phyloP scores from a whole-genome alignment of 805 yeast genomes.

The Metschnikowia henanensis region DNA sequence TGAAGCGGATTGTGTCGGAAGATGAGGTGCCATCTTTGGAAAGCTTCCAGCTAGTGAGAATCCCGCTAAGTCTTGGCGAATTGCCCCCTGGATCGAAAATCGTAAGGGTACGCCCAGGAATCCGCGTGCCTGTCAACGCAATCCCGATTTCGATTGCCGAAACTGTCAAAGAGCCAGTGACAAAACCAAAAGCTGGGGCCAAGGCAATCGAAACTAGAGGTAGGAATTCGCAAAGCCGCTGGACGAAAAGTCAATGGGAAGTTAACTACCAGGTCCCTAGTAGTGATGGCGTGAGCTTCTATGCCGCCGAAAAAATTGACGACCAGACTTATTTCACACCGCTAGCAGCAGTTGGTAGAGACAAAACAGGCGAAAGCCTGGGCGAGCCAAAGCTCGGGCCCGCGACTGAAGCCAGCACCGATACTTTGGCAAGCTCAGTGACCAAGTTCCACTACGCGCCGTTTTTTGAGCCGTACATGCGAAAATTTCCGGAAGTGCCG shows the following conservation, averaged over 20 bases:
- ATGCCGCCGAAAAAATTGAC: constrained; percentile 2
- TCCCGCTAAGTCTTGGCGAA: constrained; percentile 9
- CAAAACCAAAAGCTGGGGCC: neutral
- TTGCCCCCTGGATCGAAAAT: constrained; percentile 19
- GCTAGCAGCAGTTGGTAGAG: neutral
- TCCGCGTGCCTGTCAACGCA: constrained; percentile 30
- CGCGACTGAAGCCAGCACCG: constrained; percentile 3
- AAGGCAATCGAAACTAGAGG: neutral
- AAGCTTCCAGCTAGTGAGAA: constrained; percentile 9
- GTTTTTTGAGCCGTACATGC: constrained; percentile 17
- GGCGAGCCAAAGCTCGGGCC: neutral
- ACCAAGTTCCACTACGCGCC: constrained; percentile 11
- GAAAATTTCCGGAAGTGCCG: constrained; percentile 2
- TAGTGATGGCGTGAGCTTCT: constrained; percentile 8
- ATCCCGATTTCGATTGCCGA: constrained; percentile 22
- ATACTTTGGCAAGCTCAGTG: constrained; percentile 4
- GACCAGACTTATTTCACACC: constrained; percentile 1
- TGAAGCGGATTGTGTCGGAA: neutral
- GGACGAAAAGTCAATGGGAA: neutral
- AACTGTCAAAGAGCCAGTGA: neutral
- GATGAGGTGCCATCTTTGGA: neutral
- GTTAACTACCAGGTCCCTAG: constrained; percentile 2
- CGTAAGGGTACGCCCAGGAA: constrained; percentile 26
- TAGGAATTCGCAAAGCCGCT: neutral
- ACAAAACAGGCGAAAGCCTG: too few relatives aligned